Evolutionary conservation across 345 rosid species (phyloP), one percentile per base, ranked within the genome.

Genomic region (Chamaenerion angustifolium): DNA sequence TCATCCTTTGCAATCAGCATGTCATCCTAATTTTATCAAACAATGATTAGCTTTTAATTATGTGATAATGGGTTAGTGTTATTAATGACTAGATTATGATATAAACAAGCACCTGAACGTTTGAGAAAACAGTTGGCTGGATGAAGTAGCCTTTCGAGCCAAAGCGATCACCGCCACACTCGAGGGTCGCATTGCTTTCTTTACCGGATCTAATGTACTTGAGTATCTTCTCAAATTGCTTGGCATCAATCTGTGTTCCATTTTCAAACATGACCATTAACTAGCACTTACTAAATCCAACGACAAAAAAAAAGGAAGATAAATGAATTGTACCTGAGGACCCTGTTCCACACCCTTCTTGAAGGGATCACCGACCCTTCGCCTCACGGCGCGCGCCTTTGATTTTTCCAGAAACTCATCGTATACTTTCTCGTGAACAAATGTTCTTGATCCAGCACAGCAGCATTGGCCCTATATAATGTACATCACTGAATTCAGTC

Each of bases 381-480:
- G 98, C 23, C 66, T 80, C 55, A 73, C 5, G 7, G 98, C 96
- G 0, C 98, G 89, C 1, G 77, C 83, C 66, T 75, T 86, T 18
- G 98, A 64, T 68, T 90, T 90, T 78, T 81, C 94, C 10, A 83
- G 54, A 49, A 90, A 90, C 68, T 90, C 95, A 15, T 90, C 94
- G 6, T 90, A 83, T 21, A 83, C 75, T 48, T 67, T 69, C 63
- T 92, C 95, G 42, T 87, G 98, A 11, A 87, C 98, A 27, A 37
- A 92, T 52, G 98, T 92, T 0, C 96, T 89, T 55, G 96, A 92
- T 43, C 98, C 98, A 12, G 98, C 93, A 8, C 89, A 81, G 68
- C 98, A 92, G 62, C 98, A 87, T 74, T 92, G 98, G 9, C 98
- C 98, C 98, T 92, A 63, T 40, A 23, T 25, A n/a, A 19, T 0